Conservation (phyloP, 768 basidiomycete genomes). For the Podaxis pistillaris region DNA sequence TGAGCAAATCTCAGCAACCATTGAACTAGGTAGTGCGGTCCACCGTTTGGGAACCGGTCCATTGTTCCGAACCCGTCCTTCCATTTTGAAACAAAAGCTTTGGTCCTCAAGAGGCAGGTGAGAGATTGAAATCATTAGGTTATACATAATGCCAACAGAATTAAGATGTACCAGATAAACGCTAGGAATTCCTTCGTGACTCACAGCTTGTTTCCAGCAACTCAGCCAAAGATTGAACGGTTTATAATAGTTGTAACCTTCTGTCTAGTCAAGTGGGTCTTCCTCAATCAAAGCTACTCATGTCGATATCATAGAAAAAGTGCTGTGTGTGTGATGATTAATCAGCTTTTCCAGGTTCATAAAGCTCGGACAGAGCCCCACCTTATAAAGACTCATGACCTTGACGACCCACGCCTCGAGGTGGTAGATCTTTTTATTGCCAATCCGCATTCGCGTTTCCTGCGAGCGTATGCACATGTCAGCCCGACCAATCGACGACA, state of each 20-base stretch:
- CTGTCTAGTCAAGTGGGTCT: background rate
- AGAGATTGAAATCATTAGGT: background rate
- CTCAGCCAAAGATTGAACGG: background rate
- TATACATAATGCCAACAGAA: background rate
- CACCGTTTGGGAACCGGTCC: constrained; percentile 8
- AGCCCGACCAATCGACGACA: background rate
- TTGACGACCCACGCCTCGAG: constrained; percentile 98
- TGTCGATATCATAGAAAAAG: constrained; percentile 61
- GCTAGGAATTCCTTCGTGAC: background rate
- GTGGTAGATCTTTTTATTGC: constrained; percentile 88
- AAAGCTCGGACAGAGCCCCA: constrained; percentile 25
- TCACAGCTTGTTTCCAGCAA: too few relatives aligned
- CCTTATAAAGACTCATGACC: constrained; percentile 90
- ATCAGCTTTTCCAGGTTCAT: background rate
- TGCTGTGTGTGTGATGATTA: constrained; percentile 36
- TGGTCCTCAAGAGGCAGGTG: background rate
- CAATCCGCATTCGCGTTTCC: constrained; percentile 96
- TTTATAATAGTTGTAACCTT: background rate
- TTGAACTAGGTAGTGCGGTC: background rate
- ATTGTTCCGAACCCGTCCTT: background rate
- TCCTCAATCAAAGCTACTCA: constrained; percentile 55
- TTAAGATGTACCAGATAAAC: background rate
- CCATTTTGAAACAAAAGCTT: background rate
- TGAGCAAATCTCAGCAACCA: constrained; percentile 4
- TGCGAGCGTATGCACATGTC: constrained; percentile 28